Base-by-base conservation (phyloP, 2,329 filamentous ascomycete genomes). In the Fusarium sp. region DNA sequence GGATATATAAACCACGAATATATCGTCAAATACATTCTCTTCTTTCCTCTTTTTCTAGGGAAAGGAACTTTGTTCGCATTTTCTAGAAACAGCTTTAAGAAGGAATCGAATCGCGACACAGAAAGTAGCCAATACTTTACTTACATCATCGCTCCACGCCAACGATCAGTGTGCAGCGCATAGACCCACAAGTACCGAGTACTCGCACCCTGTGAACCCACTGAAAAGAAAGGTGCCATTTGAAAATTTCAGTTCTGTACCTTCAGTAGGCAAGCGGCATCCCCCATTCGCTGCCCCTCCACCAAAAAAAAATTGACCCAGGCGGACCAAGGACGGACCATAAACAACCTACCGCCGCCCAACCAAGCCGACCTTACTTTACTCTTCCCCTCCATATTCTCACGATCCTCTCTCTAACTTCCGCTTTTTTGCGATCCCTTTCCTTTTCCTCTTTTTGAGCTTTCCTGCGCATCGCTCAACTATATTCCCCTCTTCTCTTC, bases 381-480 rank as follows among this genome's bases (percentile, higher is more conserved):
- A 47, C 49, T 57, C 49, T 64, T 37, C 55, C 67, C 64, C 67
- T 65, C 68, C 57, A 56, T 61, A 69, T 62, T 51, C 55, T 65
- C 65, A 62, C 57, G 52, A 69, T 67, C 57, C 49, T 66, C 55
- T 41, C 52, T 46, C 63, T 45, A 45, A 53, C 62, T 65, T 31
- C 57, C 62, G 33, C 53, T 45, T 61, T 61, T 62, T 58, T 59
- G 62, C 67, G 58, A 66, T 61, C 67, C 45, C 67, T 58, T 58
- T 49, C 38, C 59, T 65, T 72, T 52, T 42, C 31, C 63, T 62
- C 61, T 66, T 62, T 23, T 61, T 65, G 71, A 73, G 71, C 67
- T 65, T 62, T 70, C 45, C 45, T 52, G 58, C 50, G 62, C 53
- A 69, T 67, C 66, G 66, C 61, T 68, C 47, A 56, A 42, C 36